Conservation (phyloP, 768 basidiomycete species). For the Pholiota conissans region DNA sequence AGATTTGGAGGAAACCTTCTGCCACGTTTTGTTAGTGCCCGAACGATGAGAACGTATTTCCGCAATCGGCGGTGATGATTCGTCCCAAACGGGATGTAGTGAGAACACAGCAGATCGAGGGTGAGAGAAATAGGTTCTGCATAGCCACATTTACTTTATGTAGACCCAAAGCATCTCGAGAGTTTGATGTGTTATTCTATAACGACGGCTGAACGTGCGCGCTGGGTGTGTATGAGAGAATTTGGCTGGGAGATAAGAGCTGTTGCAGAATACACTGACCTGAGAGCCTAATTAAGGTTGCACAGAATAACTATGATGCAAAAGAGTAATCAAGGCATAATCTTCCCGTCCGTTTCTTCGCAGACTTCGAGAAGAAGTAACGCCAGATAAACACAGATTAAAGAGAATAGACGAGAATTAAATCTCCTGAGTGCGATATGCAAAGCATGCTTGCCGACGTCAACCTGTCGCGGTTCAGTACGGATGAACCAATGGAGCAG, state of each 20-base stretch:
- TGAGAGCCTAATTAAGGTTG: not conserved
- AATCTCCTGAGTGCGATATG: not conserved
- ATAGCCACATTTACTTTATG: slow-evolving; percentile 14
- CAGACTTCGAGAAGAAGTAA: not conserved
- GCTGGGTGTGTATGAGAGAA: slow-evolving; percentile 10
- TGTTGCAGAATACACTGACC: not conserved
- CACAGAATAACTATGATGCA: not conserved
- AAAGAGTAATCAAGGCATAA: no score
- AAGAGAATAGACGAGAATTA: not conserved
- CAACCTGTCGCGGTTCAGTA: not conserved
- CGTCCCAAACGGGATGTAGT: slow-evolving; percentile 8
- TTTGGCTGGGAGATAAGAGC: slow-evolving; percentile 1
- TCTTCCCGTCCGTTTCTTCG: not conserved
- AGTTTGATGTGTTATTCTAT: slow-evolving; percentile 12
- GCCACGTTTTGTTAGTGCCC: slow-evolving; percentile 22
- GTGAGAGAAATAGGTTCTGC: slow-evolving; percentile 16
- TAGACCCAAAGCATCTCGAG: slow-evolving; percentile 6
- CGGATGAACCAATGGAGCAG: not conserved
- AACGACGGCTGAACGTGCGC: not conserved
- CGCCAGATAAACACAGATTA: not conserved
- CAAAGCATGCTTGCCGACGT: not conserved
- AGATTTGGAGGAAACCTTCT: slow-evolving; percentile 17
- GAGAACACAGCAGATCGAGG: slow-evolving; percentile 7
- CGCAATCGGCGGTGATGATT: slow-evolving; percentile 21
- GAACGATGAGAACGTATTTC: slow-evolving; percentile 20